phyloP scores from a whole-genome alignment of 768 basidiomycete genomes.

The Suillus decipiens region DNA sequence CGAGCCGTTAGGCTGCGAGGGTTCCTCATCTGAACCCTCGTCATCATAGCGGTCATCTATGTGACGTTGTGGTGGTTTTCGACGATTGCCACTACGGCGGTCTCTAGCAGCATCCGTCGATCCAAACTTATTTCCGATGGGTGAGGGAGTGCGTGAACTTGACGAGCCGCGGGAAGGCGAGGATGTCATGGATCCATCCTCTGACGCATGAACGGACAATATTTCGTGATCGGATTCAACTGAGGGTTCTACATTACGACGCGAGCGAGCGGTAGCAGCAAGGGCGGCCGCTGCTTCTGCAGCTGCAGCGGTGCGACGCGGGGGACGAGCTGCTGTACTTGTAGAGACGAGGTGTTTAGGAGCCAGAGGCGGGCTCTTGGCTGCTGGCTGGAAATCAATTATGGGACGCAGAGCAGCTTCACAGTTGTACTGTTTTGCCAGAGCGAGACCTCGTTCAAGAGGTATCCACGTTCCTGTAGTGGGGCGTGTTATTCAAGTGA shows the following conservation, averaged over 20 bases:
- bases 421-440: slow-evolving; percentile 93
- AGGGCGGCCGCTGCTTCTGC: slow-evolving; percentile 20
- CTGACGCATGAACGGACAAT: slow-evolving; percentile 72
- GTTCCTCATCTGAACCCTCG: slow-evolving; percentile 44
- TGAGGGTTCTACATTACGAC: slow-evolving; percentile 49
- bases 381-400: slow-evolving; percentile 89
- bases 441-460: slow-evolving; percentile 79
- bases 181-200: slow-evolving; percentile 89
- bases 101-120: slow-evolving; percentile 27
- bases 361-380: slow-evolving; percentile 90
- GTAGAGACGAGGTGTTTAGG: slow-evolving; percentile 90
- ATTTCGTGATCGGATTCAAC: slow-evolving; percentile 66
- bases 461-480: slow-evolving; percentile 95
- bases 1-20: slow-evolving; percentile 42
- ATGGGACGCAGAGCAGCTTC: slow-evolving; percentile 86
- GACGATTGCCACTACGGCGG: slow-evolving; percentile 39
- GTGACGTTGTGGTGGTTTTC: slow-evolving; percentile 51
- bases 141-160: slow-evolving; percentile 92
- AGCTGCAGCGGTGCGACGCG: slow-evolving; percentile 26
- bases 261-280: slow-evolving; percentile 60
- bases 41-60: slow-evolving; percentile 48
- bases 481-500: not conserved
- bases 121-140: slow-evolving; percentile 54
- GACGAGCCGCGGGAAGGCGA: slow-evolving; percentile 84
- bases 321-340: slow-evolving; percentile 44